A percentile compares a stretch with the other conserved stretches of the same genome.
These are phyloP conservation scores for Rhinocladiella similis DNA, from an alignment of 2,329 filamentous ascomycete genomes.

Conservation along the genomic window DNA sequence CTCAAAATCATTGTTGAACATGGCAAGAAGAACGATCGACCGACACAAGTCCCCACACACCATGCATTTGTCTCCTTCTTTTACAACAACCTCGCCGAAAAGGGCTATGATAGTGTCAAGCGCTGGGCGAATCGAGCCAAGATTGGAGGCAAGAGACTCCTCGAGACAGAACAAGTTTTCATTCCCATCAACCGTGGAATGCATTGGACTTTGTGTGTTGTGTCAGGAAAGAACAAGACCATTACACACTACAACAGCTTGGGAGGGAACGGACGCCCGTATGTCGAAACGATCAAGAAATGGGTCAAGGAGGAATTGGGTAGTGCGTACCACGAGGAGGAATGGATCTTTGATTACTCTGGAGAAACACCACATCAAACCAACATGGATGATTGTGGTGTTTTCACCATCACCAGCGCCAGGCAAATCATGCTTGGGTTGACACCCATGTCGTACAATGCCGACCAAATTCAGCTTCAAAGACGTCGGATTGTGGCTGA, in stretches of 20 bases:
- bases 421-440: conserved; percentile 48
- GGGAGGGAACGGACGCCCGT: conserved; percentile 33
- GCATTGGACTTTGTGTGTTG: conserved; percentile 52
- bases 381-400: conserved; percentile 52
- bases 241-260: conserved; percentile 53
- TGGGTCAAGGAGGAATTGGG: conserved; percentile 47
- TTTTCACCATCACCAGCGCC: conserved; percentile 50
- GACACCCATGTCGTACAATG: conserved; percentile 41
- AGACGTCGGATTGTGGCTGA: conserved; percentile 50
- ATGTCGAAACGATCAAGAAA: conserved; percentile 39
- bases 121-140: conserved; percentile 50
- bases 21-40: conserved; percentile 27
- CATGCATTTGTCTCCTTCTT: conserved; percentile 49
- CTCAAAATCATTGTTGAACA: conserved; percentile 41
- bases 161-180: conserved; percentile 48
- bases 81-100: conserved; percentile 41
- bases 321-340: conserved; percentile 39
- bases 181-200: conserved; percentile 46
- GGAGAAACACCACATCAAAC: conserved; percentile 44
- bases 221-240: conserved; percentile 42
- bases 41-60: conserved; percentile 37
- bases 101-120: conserved; percentile 40
- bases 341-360: conserved; percentile 40
- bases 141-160: conserved; percentile 45
- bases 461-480: conserved; percentile 41